Base-by-base conservation (phyloP, 2,329 filamentous ascomycete genomes). In the Sporothrix protearum region DNA sequence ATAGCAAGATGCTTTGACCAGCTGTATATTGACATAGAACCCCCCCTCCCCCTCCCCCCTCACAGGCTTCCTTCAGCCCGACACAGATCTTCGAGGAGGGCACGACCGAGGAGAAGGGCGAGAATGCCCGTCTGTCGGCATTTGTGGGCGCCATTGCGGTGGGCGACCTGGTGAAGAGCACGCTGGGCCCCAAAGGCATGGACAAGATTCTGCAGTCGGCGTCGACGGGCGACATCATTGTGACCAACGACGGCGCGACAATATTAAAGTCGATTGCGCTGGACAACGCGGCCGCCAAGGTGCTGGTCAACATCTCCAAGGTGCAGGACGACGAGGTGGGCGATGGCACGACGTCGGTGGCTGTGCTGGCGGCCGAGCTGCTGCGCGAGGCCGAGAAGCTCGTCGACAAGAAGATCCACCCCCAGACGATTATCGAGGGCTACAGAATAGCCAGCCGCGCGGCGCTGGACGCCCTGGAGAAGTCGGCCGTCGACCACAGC, bases 261-360 rank as follows among this genome's bases (percentile, higher is more conserved):
- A 99, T 99, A 77, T 88, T 99, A 75, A 99, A 99, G 84, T 93
- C 95, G 70, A 99, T 99, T 81, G 96, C 96, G 57, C 91, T 99
- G 79, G 96, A 99, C 82, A 99, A 99, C 80, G 96, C 96, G 57
- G 96, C 96, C 28, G 96, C 96, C 70, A 99, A 99, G 84, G 96
- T 99, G 5, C 87, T 99, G 57, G 96, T 99, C 80, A 99, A 99
- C 82, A 98, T 99, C 78, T 98, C 95, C 75, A 99, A 99, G 84
- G 96, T 99, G 6, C 96, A 99, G 81, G 96, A 99, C 79, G 96
- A 99, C 80, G 96, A 99, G 82, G 95, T 99, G 30, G 96, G 96
- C 79, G 96, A 99, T 80, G 96, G 96, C 72, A 99, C 96, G 61
- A 99, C 96, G 28, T 98, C 94, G n/a, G 96, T 99, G 71, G 91